Percentiles rank a stretch among this genome's conserved stretches.
Evolutionary conservation across 1,139 yeast genomes (phyloP).

Genomic region (Pichia sp.): DNA sequence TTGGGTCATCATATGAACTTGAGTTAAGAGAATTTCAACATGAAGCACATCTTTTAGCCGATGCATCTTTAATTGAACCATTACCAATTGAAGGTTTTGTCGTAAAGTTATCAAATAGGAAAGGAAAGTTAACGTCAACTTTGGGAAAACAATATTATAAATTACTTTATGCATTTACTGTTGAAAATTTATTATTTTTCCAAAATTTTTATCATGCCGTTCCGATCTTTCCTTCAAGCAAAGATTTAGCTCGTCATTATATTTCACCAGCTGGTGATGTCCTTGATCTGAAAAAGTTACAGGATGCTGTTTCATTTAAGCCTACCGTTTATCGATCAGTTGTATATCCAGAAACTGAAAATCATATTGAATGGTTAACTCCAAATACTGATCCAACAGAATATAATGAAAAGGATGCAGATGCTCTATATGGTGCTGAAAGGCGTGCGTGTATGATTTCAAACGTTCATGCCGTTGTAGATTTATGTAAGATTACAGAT

Average conservation of each 20-base stretch:
- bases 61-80: conserved; percentile 43
- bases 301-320: conserved; percentile 13
- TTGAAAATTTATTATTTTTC: conserved; percentile 55
- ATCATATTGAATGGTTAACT: conserved; percentile 59
- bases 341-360: conserved; percentile 35
- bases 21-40: conserved; percentile 53
- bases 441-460: conserved; percentile 52
- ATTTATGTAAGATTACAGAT: conserved; percentile 44
- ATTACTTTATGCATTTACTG: conserved; percentile 57
- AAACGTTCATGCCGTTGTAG: conserved; percentile 57
- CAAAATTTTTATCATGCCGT: conserved; percentile 48
- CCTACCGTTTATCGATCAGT: conserved; percentile 24
- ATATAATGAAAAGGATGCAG: conserved; percentile 45
- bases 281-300: conserved; percentile 20
- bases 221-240: conserved; percentile 44
- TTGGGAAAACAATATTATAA: conserved; percentile 45
- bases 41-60: conserved; percentile 34
- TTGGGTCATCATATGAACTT: conserved; percentile 38
- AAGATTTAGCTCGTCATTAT: conserved; percentile 31
- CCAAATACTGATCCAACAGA: conserved; percentile 32
- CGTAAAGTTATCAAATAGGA: conserved; percentile 47
- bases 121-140: conserved; percentile 35
- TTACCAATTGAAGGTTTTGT: conserved; percentile 72
- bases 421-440: conserved; percentile 58
- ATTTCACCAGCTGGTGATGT: conserved; percentile 28